Conservation (phyloP, 495 filamentous ascomycete species). For the Podospora sp. region DNA sequence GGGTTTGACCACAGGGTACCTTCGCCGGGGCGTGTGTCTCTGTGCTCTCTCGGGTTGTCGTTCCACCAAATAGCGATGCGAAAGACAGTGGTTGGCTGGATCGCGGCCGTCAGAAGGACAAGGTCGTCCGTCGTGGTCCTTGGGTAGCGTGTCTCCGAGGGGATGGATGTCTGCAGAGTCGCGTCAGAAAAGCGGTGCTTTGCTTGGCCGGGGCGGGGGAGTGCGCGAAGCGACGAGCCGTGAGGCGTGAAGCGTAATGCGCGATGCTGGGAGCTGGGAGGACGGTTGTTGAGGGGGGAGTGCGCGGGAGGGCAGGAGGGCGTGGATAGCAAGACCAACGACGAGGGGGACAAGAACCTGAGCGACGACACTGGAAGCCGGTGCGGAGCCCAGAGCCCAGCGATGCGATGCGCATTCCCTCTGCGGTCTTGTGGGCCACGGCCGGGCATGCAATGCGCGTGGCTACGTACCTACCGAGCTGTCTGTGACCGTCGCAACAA, state of each 20-base stretch:
- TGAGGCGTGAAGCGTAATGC: not conserved
- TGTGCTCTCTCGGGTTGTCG: conserved; percentile 31
- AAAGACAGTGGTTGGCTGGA: conserved; percentile 38
- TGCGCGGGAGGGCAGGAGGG: conserved; percentile 12
- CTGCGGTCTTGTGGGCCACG: conserved; percentile 12
- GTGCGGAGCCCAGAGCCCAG: conserved; percentile 5
- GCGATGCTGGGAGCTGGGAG: conserved; percentile 1
- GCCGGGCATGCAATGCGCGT: conserved; percentile 14
- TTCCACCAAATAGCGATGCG: conserved; percentile 39
- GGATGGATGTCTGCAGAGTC: conserved; percentile 41
- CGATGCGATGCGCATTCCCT: conserved; percentile 14
- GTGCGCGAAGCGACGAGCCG: not conserved
- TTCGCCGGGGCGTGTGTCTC: conserved; percentile 23
- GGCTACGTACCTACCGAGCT: conserved; percentile 22
- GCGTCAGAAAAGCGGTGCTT: conserved; percentile 39
- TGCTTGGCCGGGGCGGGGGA: conserved; percentile 10
- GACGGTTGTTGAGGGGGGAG: not conserved
- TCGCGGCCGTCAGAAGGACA: conserved; percentile 27
- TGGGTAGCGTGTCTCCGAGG: conserved; percentile 29
- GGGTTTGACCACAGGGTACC: conserved; percentile 28
- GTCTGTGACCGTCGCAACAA: conserved; percentile 17
- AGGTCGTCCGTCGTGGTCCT: conserved; percentile 27
- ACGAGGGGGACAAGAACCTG: not conserved
- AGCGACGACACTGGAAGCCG: not conserved
- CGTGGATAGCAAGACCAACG: conserved; percentile 5